Evolutionary conservation across 495 filamentous ascomycete species (phyloP).

Genomic region (Hypomontagnella monticulosa): DNA sequence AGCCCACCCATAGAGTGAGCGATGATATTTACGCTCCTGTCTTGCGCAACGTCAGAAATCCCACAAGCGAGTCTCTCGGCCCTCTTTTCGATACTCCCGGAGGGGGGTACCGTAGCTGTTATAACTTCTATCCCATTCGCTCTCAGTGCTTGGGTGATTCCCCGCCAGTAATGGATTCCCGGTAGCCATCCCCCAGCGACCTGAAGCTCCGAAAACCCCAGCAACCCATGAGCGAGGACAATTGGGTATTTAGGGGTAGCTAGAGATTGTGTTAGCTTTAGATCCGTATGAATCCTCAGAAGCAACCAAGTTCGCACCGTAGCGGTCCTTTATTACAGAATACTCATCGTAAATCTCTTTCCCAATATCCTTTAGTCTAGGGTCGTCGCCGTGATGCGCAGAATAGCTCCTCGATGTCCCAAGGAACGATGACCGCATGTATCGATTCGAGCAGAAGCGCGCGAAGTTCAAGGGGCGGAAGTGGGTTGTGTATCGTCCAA

Average conservation of each 20-base stretch:
- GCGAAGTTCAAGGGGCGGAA: background rate
- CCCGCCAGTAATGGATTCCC: conserved; percentile 89
- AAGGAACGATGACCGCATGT: background rate
- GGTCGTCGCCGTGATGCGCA: conserved; percentile 55
- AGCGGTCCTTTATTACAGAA: conserved; percentile 72
- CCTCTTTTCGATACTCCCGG: conserved; percentile 79
- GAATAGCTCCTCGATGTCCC: conserved; percentile 35
- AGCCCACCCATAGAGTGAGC: conserved; percentile 82
- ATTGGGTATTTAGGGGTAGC: conserved; percentile 75
- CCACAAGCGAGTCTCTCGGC: conserved; percentile 71
- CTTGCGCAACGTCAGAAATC: conserved; percentile 72
- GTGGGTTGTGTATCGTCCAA: background rate
- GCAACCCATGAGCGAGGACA: conserved; percentile 87
- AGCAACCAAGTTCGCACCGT: conserved; percentile 61
- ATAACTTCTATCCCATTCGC: conserved; percentile 82
- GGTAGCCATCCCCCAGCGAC: conserved; percentile 76
- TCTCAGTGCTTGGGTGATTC: conserved; percentile 80
- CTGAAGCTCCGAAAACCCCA: conserved; percentile 88
- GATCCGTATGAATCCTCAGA: background rate
- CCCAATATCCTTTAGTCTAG: conserved; percentile 69
- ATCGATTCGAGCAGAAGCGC: background rate
- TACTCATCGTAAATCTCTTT: conserved; percentile 81
- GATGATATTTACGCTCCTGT: conserved; percentile 86
- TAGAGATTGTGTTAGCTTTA: conserved; percentile 36
- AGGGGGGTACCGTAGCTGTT: conserved; percentile 80